Conservation (phyloP, 169 alveolate species). For the Plasmodium knowlesi region DNA sequence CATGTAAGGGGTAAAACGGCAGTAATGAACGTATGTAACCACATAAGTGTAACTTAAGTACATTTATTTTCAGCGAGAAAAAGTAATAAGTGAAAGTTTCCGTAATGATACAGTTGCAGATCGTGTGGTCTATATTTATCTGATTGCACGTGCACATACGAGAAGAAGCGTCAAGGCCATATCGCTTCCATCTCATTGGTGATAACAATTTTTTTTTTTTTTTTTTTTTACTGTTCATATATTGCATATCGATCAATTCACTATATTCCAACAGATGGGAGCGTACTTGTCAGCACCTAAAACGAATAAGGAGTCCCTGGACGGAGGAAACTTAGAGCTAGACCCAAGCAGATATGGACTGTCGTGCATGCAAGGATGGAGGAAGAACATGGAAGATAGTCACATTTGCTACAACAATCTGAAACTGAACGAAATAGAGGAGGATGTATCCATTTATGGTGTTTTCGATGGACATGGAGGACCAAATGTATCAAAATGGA, state of each 20-base stretch:
- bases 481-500: slow-evolving; percentile 94
- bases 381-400: slow-evolving; percentile 96
- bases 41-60: not conserved
- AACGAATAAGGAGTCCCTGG: slow-evolving; percentile 87
- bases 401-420: slow-evolving; percentile 83
- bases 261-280: slow-evolving; percentile 89
- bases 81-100: not conserved
- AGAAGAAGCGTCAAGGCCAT: not conserved
- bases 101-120: not conserved
- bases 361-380: slow-evolving; percentile 96
- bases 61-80: not conserved
- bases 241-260: not conserved
- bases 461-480: slow-evolving; percentile 99
- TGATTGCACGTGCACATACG: not conserved
- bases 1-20: not conserved
- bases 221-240: not conserved
- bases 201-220: not conserved
- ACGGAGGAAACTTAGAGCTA: slow-evolving; percentile 87
- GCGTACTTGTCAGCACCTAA: slow-evolving; percentile 92
- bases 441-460: slow-evolving; percentile 91
- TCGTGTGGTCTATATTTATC: not conserved
- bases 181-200: not conserved
- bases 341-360: slow-evolving; percentile 88
- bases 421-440: slow-evolving; percentile 58
- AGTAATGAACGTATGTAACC: not conserved